These are phyloP conservation scores for Albugo laibachii DNA, from an alignment of 352 stramenopile genomes.

Conservation along the genomic window DNA sequence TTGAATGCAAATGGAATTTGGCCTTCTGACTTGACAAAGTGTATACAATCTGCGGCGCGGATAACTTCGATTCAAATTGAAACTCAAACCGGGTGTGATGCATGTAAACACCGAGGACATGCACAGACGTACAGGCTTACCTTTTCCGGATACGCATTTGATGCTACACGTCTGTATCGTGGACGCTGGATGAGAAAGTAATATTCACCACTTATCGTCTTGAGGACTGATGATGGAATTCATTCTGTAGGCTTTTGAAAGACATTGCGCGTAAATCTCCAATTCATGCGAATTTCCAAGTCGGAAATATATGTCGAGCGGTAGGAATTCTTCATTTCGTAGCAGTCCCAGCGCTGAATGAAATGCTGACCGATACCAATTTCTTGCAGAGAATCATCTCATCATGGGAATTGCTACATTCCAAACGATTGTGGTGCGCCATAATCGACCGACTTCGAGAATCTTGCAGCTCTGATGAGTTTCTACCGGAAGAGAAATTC, in stretches of 20 bases:
- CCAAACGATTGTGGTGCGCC: constrained; percentile 60
- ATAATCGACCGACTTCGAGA: constrained; percentile 39
- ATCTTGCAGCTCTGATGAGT: constrained; percentile 16
- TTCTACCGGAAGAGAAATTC: constrained; percentile 20
- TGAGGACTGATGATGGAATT: not conserved
- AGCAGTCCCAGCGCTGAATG: not conserved
- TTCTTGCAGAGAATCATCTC: constrained; percentile 30
- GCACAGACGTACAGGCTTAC: constrained; percentile 29
- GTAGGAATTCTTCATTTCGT: constrained; percentile 15
- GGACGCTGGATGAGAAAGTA: constrained; percentile 41
- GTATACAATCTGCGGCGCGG: constrained; percentile 19
- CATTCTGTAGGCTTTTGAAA: constrained; percentile 16
- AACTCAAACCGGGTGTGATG: constrained; percentile 31
- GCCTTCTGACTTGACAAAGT: constrained; percentile 41
- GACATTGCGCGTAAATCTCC: constrained; percentile 12
- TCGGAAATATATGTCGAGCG: constrained; percentile 61
- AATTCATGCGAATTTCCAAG: constrained; percentile 24
- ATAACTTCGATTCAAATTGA: constrained; percentile 16
- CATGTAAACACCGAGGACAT: constrained; percentile 53
- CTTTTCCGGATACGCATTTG: constrained; percentile 32
- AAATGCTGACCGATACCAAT: not conserved
- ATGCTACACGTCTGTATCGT: constrained; percentile 44
- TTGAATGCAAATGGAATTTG: constrained; percentile 36
- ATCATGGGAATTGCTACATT: constrained; percentile 65
- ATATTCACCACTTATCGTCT: constrained; percentile 1